phyloP scores from a whole-genome alignment of 805 yeast species.

The Metschnikowia orientalis region DNA sequence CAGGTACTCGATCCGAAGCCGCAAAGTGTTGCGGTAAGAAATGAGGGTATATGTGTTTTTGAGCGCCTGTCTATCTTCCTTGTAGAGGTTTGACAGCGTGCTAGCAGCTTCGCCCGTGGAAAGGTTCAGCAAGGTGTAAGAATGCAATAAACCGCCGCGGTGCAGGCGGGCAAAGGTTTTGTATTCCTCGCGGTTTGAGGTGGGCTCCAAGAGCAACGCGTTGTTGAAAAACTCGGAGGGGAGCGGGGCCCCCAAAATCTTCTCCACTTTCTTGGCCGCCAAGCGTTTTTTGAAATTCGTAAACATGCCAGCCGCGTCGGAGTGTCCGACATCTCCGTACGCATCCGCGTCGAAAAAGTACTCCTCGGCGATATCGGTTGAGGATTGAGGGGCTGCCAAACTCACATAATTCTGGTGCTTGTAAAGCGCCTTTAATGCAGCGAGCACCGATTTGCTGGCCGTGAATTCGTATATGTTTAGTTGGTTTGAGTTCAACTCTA shows the following conservation, averaged over 20 bases:
- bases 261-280: slow-evolving; percentile 14
- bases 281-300: slow-evolving; percentile 20
- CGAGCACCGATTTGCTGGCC: slow-evolving; percentile 18
- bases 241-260: slow-evolving; percentile 16
- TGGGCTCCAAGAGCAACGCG: slow-evolving; percentile 38
- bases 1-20: slow-evolving; percentile 36
- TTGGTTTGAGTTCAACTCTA: slow-evolving; percentile 39
- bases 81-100: slow-evolving; percentile 23
- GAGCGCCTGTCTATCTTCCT: slow-evolving; percentile 19
- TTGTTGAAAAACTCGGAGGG: slow-evolving; percentile 24
- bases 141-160: slow-evolving; percentile 23
- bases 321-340: slow-evolving; percentile 22
- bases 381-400: slow-evolving; percentile 5
- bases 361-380: slow-evolving; percentile 9
- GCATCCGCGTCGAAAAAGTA: slow-evolving; percentile 30
- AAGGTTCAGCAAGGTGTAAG: slow-evolving; percentile 29
- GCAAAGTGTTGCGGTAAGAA: slow-evolving; percentile 30
- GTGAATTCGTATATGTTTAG: slow-evolving; percentile 28
- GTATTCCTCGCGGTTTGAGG: slow-evolving; percentile 16
- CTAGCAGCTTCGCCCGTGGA: slow-evolving; percentile 37
- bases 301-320: slow-evolving; percentile 8
- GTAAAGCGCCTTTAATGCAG: slow-evolving; percentile 31
- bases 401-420: slow-evolving; percentile 24
- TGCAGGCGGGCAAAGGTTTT: slow-evolving; percentile 17
- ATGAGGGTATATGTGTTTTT: slow-evolving; percentile 7